These are phyloP conservation scores for Przewalskia tangutica DNA, from an alignment of 257 asterid species.

Conservation along the genomic window DNA sequence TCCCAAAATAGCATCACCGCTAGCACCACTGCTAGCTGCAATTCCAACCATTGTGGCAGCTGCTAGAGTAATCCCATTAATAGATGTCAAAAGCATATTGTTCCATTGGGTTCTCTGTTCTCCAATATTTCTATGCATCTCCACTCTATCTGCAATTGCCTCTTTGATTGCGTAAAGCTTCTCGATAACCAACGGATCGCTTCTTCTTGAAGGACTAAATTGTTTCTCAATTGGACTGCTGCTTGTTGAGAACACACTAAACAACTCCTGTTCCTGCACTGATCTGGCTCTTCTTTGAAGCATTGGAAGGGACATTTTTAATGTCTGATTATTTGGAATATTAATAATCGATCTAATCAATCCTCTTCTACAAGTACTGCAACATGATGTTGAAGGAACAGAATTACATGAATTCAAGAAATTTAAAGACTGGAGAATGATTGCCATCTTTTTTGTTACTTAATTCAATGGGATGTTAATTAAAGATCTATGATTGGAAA, in stretches of 20 bases:
- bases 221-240: not conserved
- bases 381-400: not conserved
- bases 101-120: conserved; percentile 54
- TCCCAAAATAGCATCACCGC: conserved; percentile 6
- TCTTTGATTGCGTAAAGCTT: conserved; percentile 48
- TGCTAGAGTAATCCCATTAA: conserved; percentile 41
- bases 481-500: not conserved
- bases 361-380: not conserved
- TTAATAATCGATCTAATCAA: not conserved
- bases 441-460: not conserved
- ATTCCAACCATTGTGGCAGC: conserved; percentile 19
- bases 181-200: conserved; percentile 18
- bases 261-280: not conserved
- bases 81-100: conserved; percentile 29
- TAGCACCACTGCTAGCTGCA: conserved; percentile 11
- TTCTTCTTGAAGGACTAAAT: not conserved
- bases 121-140: conserved; percentile 50
- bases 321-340: not conserved
- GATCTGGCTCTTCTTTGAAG: not conserved
- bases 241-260: not conserved
- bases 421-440: not conserved
- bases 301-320: not conserved
- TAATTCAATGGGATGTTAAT: not conserved
- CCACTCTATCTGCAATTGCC: conserved; percentile 47
- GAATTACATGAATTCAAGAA: not conserved